phyloP scores from a whole-genome alignment of 2,329 filamentous ascomycete species.

The Ceratocystis ficicola region DNA sequence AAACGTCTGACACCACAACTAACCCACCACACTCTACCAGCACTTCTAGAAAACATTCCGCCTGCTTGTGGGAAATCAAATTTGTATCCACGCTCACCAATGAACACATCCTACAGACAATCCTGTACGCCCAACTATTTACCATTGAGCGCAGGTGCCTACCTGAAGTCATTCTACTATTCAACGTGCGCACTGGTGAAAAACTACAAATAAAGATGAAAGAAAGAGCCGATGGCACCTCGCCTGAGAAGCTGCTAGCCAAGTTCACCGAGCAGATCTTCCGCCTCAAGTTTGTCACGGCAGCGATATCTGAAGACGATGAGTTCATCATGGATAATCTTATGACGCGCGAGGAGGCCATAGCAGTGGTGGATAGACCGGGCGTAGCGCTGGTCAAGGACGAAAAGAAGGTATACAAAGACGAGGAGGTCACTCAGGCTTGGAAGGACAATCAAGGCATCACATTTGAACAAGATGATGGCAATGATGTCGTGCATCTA shows the following conservation, averaged over 20 bases:
- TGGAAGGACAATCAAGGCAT: neutral
- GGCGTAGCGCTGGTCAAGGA: neutral
- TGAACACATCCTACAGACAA: constrained; percentile 26
- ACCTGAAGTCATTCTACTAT: constrained; percentile 24
- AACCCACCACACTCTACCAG: neutral
- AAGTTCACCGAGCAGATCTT: constrained; percentile 24
- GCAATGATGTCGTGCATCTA: neutral
- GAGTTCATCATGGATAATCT: constrained; percentile 21
- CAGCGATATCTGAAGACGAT: constrained; percentile 13
- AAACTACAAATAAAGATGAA: constrained; percentile 24
- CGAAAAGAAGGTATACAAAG: neutral
- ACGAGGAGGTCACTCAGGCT: neutral
- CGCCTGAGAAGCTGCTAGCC: neutral
- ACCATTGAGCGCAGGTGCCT: constrained; percentile 21
- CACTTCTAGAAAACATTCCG: neutral
- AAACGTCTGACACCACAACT: neutral
- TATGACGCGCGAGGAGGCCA: constrained; percentile 7
- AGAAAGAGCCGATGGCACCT: neutral
- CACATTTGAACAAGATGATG: neutral
- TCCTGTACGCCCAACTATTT: constrained; percentile 26
- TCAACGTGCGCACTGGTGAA: constrained; percentile 27
- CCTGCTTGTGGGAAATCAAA: constrained; percentile 28
- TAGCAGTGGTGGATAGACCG: neutral
- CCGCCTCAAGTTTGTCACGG: constrained; percentile 24
- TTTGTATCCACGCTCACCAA: constrained; percentile 26